These are phyloP conservation scores for Fraxinus velutina DNA, from an alignment of 305 asterid species.

Conservation along the genomic window DNA sequence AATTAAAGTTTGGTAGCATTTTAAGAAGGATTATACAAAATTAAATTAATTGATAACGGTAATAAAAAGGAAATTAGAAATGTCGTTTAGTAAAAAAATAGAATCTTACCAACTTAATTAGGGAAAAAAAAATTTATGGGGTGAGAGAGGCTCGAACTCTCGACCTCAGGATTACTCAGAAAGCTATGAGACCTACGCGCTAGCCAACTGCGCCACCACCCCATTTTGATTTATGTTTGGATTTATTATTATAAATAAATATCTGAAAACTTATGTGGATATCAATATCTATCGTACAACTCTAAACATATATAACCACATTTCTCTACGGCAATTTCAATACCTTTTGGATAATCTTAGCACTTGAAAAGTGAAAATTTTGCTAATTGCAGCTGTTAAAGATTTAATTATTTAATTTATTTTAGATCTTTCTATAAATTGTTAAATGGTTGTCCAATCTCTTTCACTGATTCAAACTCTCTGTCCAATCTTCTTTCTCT, in stretches of 20 bases:
- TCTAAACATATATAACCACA: neutral
- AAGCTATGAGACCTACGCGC: slow-evolving; percentile 94
- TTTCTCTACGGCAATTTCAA: neutral
- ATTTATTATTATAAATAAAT: too few relatives aligned
- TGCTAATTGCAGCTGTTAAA: too few relatives aligned
- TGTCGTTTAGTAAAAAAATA: neutral
- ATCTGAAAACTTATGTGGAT: neutral
- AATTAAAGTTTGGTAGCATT: too few relatives aligned
- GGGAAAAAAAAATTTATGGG: slow-evolving; percentile 25
- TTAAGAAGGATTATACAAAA: too few relatives aligned
- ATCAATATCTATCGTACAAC: too few relatives aligned
- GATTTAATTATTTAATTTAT: neutral
- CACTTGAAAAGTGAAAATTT: neutral
- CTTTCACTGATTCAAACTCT: too few relatives aligned
- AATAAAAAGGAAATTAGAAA: neutral
- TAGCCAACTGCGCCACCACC: slow-evolving; percentile 97
- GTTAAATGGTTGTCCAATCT: neutral
- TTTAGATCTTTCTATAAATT: neutral
- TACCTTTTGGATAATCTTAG: neutral
- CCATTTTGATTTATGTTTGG: neutral
- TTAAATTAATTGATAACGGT: too few relatives aligned
- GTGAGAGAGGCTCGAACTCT: slow-evolving; percentile 86
- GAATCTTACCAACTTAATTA: neutral
- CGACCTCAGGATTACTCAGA: slow-evolving; percentile 74
- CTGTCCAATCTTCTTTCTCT: too few relatives aligned